A percentile compares a stretch with the other conserved stretches of the same genome.
phyloP scores from a whole-genome alignment of 176 grass and related monocot species.

The Lolium rigidum region DNA sequence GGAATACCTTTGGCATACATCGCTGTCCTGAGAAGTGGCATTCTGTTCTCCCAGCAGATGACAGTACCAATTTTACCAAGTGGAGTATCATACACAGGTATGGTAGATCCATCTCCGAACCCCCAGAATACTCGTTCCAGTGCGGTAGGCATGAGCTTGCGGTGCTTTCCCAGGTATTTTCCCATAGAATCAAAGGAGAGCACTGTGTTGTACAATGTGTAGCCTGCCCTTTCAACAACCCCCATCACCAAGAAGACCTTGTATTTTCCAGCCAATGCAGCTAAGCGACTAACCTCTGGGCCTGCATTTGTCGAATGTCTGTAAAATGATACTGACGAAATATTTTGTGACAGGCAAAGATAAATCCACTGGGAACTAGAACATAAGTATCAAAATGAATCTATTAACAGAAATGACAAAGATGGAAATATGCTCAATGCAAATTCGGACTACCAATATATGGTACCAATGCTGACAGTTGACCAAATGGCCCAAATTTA shows the following conservation, averaged over 20 bases:
- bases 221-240: conserved; percentile 83
- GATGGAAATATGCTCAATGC: background rate
- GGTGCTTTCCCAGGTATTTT: conserved; percentile 83
- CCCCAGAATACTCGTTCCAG: conserved; percentile 88
- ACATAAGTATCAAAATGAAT: conserved; percentile 26
- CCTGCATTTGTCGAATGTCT: conserved; percentile 49
- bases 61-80: conserved; percentile 79
- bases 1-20: conserved; percentile 91
- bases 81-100: conserved; percentile 91
- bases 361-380: background rate
- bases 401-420: background rate
- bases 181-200: conserved; percentile 82
- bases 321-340: conserved; percentile 26
- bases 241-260: conserved; percentile 91
- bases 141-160: conserved; percentile 85
- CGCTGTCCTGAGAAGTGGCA: conserved; percentile 86
- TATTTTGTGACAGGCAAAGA: background rate
- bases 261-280: conserved; percentile 80
- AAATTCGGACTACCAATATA: background rate
- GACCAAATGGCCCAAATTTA: background rate
- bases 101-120: conserved; percentile 92
- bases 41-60: conserved; percentile 97
- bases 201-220: conserved; percentile 82
- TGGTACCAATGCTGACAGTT: background rate
- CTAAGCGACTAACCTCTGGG: conserved; percentile 76